A percentile compares a stretch with the other conserved stretches of the same genome.
These are phyloP conservation scores for Terana coerulea DNA, from an alignment of 768 basidiomycete genomes.

Conservation along the genomic window DNA sequence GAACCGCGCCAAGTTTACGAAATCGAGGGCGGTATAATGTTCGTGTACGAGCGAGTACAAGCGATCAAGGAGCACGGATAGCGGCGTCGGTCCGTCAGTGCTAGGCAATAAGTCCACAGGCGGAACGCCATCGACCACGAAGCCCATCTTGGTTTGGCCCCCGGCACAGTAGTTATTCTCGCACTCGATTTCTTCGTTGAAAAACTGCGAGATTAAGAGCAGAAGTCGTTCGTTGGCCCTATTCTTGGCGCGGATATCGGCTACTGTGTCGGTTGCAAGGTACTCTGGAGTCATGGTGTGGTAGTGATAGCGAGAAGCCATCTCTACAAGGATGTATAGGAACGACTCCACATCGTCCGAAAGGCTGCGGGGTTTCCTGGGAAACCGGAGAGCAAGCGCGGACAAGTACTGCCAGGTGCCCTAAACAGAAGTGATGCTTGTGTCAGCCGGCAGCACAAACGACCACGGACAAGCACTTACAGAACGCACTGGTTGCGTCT, in stretches of 20 bases:
- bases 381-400: neutral
- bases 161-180: no score
- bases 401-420: slow-evolving; percentile 21
- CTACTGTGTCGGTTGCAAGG: neutral
- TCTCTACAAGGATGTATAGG: slow-evolving; percentile 7
- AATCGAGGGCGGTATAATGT: no score
- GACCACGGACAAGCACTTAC: neutral
- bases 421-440: slow-evolving; percentile 1
- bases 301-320: neutral
- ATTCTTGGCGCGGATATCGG: neutral
- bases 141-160: no score
- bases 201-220: neutral
- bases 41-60: no score
- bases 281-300: neutral
- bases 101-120: no score
- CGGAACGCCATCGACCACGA: no score
- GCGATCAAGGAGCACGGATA: no score
- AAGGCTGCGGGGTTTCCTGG: neutral
- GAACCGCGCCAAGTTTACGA: no score
- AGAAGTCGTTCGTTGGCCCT: neutral
- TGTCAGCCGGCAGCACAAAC: neutral
- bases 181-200: neutral
- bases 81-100: no score
- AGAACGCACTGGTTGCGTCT: neutral
- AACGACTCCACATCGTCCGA: slow-evolving; percentile 20